Evolutionary conservation across 2,329 filamentous ascomycete species (phyloP), one percentile per base, ranked within the genome.

Genomic region (Dendrostoma leiphaemia): DNA sequence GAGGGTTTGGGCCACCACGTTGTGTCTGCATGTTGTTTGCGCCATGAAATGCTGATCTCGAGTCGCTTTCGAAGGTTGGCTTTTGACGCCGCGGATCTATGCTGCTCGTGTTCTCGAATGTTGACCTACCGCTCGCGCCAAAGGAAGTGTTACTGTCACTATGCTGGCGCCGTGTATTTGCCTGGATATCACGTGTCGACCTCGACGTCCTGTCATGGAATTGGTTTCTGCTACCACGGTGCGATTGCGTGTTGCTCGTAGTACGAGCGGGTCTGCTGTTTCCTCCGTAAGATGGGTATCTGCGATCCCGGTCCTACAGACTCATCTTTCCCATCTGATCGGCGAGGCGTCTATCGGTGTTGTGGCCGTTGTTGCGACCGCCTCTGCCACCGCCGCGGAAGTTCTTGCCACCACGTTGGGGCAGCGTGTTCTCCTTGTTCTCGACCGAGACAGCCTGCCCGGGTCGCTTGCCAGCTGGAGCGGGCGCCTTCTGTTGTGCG

Each of bases 301-400:
- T 35, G 51, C 43, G 35, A 57, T 57, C 45, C 43, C 47, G 47
- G 37, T 51, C 55, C 55, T 57, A 57, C 55, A 57, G 48, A 37
- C 37, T 48, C 55, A 47, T 54, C 51, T 57, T 54, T 37, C 55
- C 51, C 48, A 51, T 50, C 41, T 54, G 47, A 15, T 53, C 51
- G 35, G 31, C 51, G 26, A 57, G 48, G 47, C 51, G 51, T 44
- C 24, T 57, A 28, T 57, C 51, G 31, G 15, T 43, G 23, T 50
- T 41, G 24, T n/a, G n/a, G n/a, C n/a, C n/a, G n/a, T 48, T 54
- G 35, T 13, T 19, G 13, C 34, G 32, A 31, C 51, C 51, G 29
- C 51, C 44, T n/a, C 51, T 43, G 12, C 51, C 51, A 23, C 43
- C 45, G 15, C 51, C 51, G 28, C 55, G 55, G 26, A 28, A 17